A percentile compares a stretch with the other conserved stretches of the same genome.
Conservation (phyloP, 805 yeast species). For the Sungouiella thailandica region DNA sequence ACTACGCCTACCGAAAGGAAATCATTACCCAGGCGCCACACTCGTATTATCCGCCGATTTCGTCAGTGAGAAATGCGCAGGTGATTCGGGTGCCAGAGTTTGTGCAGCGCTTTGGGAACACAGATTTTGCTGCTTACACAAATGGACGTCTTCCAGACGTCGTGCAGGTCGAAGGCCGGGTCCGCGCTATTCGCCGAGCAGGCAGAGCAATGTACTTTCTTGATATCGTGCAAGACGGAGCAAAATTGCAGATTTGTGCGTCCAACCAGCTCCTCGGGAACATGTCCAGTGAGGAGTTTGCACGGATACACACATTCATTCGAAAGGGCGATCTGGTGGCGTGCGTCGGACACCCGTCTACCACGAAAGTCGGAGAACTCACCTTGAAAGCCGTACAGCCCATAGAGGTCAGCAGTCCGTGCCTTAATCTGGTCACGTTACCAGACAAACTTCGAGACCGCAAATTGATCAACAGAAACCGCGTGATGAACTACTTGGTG, state of each 20-base stretch:
- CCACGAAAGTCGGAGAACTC: slow-evolving; percentile 73
- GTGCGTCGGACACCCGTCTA: slow-evolving; percentile 66
- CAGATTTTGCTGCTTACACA: slow-evolving; percentile 12
- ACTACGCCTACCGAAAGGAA: slow-evolving; percentile 9
- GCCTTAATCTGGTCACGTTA: slow-evolving; percentile 39
- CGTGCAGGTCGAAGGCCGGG: slow-evolving; percentile 47
- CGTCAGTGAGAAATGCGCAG: slow-evolving; percentile 1
- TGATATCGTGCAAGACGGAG: slow-evolving; percentile 60
- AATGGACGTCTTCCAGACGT: slow-evolving; percentile 6
- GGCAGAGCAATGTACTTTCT: slow-evolving; percentile 68
- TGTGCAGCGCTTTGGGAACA: slow-evolving; percentile 20
- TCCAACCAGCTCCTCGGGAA: slow-evolving; percentile 43
- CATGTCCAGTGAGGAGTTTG: slow-evolving; percentile 39
- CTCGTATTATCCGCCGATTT: slow-evolving; percentile 10
- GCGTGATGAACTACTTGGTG: slow-evolving; percentile 71
- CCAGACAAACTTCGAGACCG: slow-evolving; percentile 61
- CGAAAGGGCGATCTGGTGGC: slow-evolving; percentile 70
- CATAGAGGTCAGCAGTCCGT: slow-evolving; percentile 56
- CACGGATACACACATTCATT: slow-evolving; percentile 34
- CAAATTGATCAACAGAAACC: slow-evolving; percentile 54
- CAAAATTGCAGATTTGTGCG: slow-evolving; percentile 57
- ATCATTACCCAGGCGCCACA: slow-evolving; percentile 9
- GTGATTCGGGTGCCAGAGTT: slow-evolving; percentile 37
- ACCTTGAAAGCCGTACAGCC: slow-evolving; percentile 57
- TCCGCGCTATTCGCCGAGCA: slow-evolving; percentile 52